These are phyloP conservation scores for Tetradesmus lagerheimii DNA, from an alignment of 139 green algal genomes.

Conservation along the genomic window DNA sequence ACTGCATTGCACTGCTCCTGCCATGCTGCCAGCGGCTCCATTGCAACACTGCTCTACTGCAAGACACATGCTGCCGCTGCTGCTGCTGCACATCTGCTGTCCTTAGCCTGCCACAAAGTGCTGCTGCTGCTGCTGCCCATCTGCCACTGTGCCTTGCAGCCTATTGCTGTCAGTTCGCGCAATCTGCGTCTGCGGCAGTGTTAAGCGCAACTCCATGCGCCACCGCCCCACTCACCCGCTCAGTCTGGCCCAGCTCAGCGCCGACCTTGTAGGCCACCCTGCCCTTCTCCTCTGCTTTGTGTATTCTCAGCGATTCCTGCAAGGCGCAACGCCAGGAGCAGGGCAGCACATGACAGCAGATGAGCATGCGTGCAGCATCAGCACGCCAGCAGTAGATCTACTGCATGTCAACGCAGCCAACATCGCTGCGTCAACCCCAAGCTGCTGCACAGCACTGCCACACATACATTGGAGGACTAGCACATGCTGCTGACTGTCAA, in stretches of 20 bases:
- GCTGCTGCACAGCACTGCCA: no score
- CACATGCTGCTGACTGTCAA: not conserved
- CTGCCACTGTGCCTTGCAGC: not conserved
- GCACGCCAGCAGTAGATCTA: not conserved
- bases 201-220: no score
- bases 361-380: no score
- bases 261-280: conserved; percentile 77
- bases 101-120: not conserved
- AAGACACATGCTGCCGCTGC: no score
- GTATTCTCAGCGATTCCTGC: conserved; percentile 58
- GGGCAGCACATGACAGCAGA: conserved; percentile 2
- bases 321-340: not conserved
- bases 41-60: no score
- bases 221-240: conserved; percentile 48
- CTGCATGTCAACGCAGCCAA: no score
- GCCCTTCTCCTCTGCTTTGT: conserved; percentile 79
- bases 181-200: not conserved
- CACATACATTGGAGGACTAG: no score
- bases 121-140: not conserved
- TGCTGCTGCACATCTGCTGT: not conserved
- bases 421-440: no score
- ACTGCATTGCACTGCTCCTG: not conserved
- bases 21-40: not conserved
- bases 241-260: conserved; percentile 43
- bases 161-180: not conserved